Conservation (phyloP, 139 green algal species). For the Closterium sp. region DNA sequence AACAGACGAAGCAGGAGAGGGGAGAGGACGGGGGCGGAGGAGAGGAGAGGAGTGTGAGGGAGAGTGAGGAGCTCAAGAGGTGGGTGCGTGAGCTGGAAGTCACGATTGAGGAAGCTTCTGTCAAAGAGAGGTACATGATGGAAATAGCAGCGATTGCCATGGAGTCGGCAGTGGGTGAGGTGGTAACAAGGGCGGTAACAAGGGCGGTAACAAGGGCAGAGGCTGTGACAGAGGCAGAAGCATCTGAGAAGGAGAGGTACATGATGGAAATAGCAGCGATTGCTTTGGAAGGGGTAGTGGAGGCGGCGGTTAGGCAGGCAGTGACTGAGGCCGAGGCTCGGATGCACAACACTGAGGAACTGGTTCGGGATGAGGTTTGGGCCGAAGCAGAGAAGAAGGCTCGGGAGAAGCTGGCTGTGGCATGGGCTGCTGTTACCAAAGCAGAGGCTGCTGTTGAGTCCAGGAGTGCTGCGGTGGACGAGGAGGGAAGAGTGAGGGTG, state of each 20-base stretch:
- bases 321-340: background rate
- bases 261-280: background rate
- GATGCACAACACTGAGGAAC: background rate
- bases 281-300: background rate
- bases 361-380: background rate
- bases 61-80: background rate
- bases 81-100: background rate
- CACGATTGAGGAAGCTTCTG: background rate
- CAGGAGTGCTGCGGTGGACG: background rate
- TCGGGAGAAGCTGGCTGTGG: background rate
- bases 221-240: background rate
- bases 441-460: background rate
- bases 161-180: background rate
- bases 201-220: background rate
- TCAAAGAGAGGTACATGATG: background rate
- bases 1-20: background rate
- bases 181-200: background rate
- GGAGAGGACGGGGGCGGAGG: background rate
- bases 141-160: background rate
- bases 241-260: background rate
- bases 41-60: background rate
- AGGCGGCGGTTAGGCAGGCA: background rate
- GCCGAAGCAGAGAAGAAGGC: background rate
- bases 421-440: background rate
- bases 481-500: background rate